Evolutionary conservation across 805 yeast species (phyloP), one percentile per base, ranked within the genome.

Genomic region (Candida krabiensis): DNA sequence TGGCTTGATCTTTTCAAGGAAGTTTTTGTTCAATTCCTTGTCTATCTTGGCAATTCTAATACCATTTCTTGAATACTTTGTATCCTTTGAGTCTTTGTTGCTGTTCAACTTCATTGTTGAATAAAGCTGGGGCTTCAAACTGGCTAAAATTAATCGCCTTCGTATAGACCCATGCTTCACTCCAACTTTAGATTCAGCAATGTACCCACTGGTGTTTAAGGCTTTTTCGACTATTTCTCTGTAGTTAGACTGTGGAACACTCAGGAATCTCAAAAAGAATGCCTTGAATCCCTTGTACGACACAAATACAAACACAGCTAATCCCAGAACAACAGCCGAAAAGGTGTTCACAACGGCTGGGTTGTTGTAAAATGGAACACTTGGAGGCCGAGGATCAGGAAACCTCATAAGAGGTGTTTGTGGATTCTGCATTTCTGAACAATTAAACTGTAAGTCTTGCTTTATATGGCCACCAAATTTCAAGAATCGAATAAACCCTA

Each of bases 21-120:
- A 55, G 5, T 30, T 30, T 3, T 37, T 29, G 19, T 46, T 44
- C 15, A 56, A 40, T 3, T 41, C 46, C 17, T 48, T 45, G 41
- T 61, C 66, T 18, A 52, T 22, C 33, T 48, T 41, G 18, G 67
- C 55, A 15, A 64, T 46, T 27, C 64, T 44, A 6, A 63, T 31
- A 2, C 33, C 19, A 12, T 36, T 35, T 28, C 46, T 47, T 14
- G 28, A 35, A 7, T 28, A 16, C 18, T 45, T 39, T 5, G 46
- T 34, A 5, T 38, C 26, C 23, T 55, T 49, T 2, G 44, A 34
- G 18, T 41, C 47, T 4, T 46, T 42, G 17, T 40, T 33, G 1
- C 51, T 43, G 37, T 50, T 53, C 26, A 62, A 47, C 14, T 62
- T 61, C 44, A 61, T 43, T 4, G 68, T 64, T n/a, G 66, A 60